These are phyloP conservation scores for Alternaria novae-zelandiae DNA, from an alignment of 2,329 filamentous ascomycete genomes.

Conservation along the genomic window DNA sequence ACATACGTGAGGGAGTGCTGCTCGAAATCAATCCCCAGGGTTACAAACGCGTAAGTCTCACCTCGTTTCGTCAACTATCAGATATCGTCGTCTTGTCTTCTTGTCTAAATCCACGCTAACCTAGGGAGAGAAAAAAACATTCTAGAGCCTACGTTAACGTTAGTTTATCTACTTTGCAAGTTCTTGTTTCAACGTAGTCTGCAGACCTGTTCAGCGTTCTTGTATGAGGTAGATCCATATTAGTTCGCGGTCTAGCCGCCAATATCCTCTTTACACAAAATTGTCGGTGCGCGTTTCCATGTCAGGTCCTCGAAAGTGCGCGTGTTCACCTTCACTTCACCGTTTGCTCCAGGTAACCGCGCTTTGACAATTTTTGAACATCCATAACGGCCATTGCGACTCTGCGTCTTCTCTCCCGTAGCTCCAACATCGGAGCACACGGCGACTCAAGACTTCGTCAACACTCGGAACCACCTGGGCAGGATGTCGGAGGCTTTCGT, in stretches of 20 bases:
- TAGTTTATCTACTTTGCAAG: background rate
- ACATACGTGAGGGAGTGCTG: background rate
- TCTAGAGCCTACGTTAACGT: background rate
- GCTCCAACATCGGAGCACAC: background rate
- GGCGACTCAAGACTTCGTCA: background rate
- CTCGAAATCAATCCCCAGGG: background rate
- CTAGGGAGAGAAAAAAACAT: rapidly evolving
- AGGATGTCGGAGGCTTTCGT: background rate
- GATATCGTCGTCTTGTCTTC: background rate
- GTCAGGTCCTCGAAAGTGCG: background rate
- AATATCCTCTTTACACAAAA: background rate
- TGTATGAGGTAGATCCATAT: background rate
- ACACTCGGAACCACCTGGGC: background rate
- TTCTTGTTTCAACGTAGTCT: background rate
- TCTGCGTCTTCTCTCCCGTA: background rate
- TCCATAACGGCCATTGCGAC: background rate
- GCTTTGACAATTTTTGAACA: background rate
- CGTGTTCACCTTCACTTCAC: background rate
- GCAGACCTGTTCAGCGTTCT: background rate
- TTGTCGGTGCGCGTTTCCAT: background rate
- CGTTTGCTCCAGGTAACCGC: background rate
- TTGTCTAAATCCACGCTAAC: background rate
- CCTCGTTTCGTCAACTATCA: background rate
- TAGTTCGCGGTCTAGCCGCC: background rate
- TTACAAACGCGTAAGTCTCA: background rate